These are phyloP conservation scores for Aspergillus vadensis DNA, from an alignment of 2,329 filamentous ascomycete genomes.

Conservation along the genomic window DNA sequence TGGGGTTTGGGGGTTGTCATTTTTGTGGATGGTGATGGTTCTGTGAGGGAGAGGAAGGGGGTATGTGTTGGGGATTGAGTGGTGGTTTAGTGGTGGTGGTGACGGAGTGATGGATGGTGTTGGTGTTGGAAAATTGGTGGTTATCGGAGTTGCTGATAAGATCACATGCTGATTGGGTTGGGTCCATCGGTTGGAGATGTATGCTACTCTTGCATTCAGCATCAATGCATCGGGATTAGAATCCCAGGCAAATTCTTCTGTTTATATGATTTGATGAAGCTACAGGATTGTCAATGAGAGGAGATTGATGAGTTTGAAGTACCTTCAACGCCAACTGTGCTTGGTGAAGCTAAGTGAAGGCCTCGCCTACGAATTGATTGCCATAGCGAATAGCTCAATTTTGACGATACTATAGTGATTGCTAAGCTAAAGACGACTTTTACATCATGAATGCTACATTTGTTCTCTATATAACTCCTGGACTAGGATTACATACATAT, in stretches of 20 bases:
- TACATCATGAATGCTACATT: too few relatives aligned
- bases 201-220: not conserved
- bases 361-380: too few relatives aligned
- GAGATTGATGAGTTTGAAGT: too few relatives aligned
- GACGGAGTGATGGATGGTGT: not conserved
- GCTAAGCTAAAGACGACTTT: fast-evolving
- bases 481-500: too few relatives aligned
- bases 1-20: conserved; percentile 33
- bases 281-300: too few relatives aligned
- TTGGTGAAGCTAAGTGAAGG: not conserved
- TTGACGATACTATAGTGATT: too few relatives aligned
- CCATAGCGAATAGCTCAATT: too few relatives aligned
- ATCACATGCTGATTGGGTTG: conserved; percentile 3
- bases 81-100: not conserved
- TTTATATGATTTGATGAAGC: too few relatives aligned
- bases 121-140: not conserved
- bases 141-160: conserved; percentile 5
- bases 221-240: not conserved
- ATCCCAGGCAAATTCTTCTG: too few relatives aligned
- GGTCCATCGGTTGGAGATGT: not conserved
- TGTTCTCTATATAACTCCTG: too few relatives aligned
- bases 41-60: too few relatives aligned
- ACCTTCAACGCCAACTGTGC: not conserved
- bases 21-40: not conserved
- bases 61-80: not conserved